phyloP scores from a whole-genome alignment of 2,329 filamentous ascomycete genomes.

The Penicillium palitans region DNA sequence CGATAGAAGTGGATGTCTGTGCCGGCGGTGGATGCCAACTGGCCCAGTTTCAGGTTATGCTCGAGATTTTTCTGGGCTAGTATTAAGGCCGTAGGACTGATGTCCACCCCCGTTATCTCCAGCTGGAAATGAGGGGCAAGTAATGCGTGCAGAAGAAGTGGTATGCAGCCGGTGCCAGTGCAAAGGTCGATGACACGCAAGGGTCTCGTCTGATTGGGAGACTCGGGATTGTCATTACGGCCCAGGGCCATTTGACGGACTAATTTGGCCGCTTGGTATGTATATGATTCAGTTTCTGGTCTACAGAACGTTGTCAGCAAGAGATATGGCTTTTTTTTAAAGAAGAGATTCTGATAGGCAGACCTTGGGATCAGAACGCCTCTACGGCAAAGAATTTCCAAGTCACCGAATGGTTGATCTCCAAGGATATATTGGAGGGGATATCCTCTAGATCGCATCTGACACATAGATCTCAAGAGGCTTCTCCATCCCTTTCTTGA shows the following conservation, averaged over 20 bases:
- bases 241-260: slow-evolving; percentile 32
- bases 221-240: background rate
- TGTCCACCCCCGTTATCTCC: slow-evolving; percentile 68
- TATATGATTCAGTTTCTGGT: slow-evolving; percentile 71
- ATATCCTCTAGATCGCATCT: slow-evolving; percentile 57
- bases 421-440: slow-evolving; percentile 90
- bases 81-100: slow-evolving; percentile 64
- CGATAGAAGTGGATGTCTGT: slow-evolving; percentile 49
- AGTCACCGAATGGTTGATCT: slow-evolving; percentile 78
- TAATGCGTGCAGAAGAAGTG: slow-evolving; percentile 69
- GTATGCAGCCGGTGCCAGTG: slow-evolving; percentile 87
- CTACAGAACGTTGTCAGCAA: slow-evolving; percentile 31
- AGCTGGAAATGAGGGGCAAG: slow-evolving; percentile 51
- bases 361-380: slow-evolving; percentile 82
- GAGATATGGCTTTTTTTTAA: background rate
- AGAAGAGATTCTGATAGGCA: background rate
- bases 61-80: slow-evolving; percentile 66
- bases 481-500: slow-evolving; percentile 25
- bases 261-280: slow-evolving; percentile 54
- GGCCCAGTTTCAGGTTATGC: slow-evolving; percentile 48
- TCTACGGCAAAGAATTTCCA: slow-evolving; percentile 73
- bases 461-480: slow-evolving; percentile 41
- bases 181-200: slow-evolving; percentile 80
- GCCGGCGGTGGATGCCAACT: slow-evolving; percentile 28
- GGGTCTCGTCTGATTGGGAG: slow-evolving; percentile 13